A percentile compares a stretch with the other conserved stretches of the same genome.
These are phyloP conservation scores for Clarireedia sp. DNA, from an alignment of 2,329 filamentous ascomycete species.

Conservation along the genomic window DNA sequence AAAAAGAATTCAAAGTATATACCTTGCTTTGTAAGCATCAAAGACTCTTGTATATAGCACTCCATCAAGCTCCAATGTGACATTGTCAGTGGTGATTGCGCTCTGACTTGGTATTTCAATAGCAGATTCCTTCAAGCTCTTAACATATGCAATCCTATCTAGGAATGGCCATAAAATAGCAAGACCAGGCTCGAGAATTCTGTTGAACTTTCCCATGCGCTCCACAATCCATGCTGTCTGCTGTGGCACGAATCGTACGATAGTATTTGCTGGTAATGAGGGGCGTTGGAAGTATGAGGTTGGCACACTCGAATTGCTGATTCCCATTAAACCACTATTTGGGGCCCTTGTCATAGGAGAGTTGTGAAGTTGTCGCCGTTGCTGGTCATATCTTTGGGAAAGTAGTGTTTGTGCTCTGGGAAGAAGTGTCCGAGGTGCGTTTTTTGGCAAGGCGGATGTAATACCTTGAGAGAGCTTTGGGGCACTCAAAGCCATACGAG, in stretches of 20 bases:
- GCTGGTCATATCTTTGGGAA: conserved; percentile 17
- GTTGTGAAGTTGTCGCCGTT: conserved; percentile 24
- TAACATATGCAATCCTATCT: conserved; percentile 96
- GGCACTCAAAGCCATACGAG: conserved; percentile 19
- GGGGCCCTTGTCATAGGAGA: conserved; percentile 19
- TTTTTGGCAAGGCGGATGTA: conserved; percentile 9
- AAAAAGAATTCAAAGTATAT: conserved; percentile 16
- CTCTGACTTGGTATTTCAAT: conserved; percentile 97
- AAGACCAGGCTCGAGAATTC: conserved; percentile 85
- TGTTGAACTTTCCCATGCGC: conserved; percentile 96
- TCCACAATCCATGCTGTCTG: conserved; percentile 99
- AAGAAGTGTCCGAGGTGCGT: conserved; percentile 15
- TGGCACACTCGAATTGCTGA: conserved; percentile 37
- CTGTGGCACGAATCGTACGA: conserved; percentile 96
- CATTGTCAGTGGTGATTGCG: conserved; percentile 97
- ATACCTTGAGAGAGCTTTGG: conserved; percentile 18
- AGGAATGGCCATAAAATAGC: conserved; percentile 83
- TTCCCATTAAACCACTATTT: conserved; percentile 25
- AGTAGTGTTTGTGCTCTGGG: conserved; percentile 17
- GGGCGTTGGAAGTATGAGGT: conserved; percentile 74
- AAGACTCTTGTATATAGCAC: conserved; percentile 94
- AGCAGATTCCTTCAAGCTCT: conserved; percentile 90
- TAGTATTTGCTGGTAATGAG: conserved; percentile 80
- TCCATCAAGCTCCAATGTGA: conserved; percentile 91
- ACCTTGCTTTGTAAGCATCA: conserved; percentile 97